phyloP scores from a whole-genome alignment of 208 protist species.

The Blechomonas ayalai region DNA sequence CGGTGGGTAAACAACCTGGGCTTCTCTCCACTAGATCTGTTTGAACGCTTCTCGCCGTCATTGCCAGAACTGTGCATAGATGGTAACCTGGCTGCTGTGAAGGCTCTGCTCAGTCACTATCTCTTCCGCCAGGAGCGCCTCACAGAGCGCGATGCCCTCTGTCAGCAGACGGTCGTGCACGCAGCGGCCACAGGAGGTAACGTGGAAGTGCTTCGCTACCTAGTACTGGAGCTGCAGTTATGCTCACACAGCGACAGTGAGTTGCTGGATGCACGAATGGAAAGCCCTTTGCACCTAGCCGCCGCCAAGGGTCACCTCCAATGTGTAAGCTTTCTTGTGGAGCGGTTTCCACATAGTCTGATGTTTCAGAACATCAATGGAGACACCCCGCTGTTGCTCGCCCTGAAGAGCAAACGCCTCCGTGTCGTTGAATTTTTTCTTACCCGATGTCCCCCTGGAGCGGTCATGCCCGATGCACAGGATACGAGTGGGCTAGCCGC shows the following conservation, averaged over 20 bases:
- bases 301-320: conserved; percentile 30
- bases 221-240: conserved; percentile 40
- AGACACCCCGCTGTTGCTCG: conserved; percentile 57
- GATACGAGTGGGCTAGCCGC: conserved; percentile 44
- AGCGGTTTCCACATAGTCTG: conserved; percentile 22
- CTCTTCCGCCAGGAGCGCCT: conserved; percentile 38
- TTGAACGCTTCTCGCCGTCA: conserved; percentile 41
- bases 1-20: conserved; percentile 25
- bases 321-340: conserved; percentile 35
- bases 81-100: conserved; percentile 36
- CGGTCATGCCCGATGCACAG: conserved; percentile 24
- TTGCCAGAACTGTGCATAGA: conserved; percentile 49
- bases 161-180: conserved; percentile 34
- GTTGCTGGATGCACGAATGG: conserved; percentile 33
- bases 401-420: conserved; percentile 28
- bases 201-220: conserved; percentile 38
- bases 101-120: conserved; percentile 54
- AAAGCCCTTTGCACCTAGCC: conserved; percentile 74
- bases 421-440: conserved; percentile 50
- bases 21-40: conserved; percentile 48
- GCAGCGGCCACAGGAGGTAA: conserved; percentile 24
- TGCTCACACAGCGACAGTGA: conserved; percentile 2
- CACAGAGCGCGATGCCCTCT: conserved; percentile 17
- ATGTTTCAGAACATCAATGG: conserved; percentile 41
- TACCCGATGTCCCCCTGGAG: conserved; percentile 22